These are phyloP conservation scores for Leccinum pallidistipes DNA, from an alignment of 1,284 basidiomycete species.

Conservation along the genomic window DNA sequence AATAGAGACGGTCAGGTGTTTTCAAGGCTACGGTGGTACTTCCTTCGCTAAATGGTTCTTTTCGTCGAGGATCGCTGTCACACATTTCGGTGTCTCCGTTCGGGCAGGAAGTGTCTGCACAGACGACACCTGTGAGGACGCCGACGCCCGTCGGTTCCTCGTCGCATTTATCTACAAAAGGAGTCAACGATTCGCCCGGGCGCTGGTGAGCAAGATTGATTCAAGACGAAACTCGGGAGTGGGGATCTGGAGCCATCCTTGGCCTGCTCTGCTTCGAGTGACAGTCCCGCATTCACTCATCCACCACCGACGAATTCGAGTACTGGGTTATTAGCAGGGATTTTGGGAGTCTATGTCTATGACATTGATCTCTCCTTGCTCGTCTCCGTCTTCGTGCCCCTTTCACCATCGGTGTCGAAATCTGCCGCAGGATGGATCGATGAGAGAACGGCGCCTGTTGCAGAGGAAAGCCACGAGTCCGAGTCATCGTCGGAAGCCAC, in stretches of 20 bases:
- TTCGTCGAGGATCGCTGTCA: conserved; percentile 17
- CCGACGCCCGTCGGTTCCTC: conserved; percentile 6
- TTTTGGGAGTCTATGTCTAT: conserved; percentile 27
- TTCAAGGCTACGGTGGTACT: conserved; percentile 13
- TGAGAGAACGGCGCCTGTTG: not conserved
- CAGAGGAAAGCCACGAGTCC: not conserved
- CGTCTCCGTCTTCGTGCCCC: conserved; percentile 22
- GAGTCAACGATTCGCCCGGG: not conserved
- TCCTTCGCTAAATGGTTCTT: conserved; percentile 28
- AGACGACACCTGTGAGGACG: conserved; percentile 9
- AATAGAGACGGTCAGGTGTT: too few relatives aligned
- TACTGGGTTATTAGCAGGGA: conserved; percentile 25
- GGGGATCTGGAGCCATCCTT: not conserved
- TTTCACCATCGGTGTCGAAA: conserved; percentile 16
- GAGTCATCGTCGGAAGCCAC: not conserved
- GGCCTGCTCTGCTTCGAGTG: not conserved
- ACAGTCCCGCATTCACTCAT: conserved; percentile 6
- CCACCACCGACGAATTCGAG: conserved; percentile 12
- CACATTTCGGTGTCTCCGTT: not conserved
- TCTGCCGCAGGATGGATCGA: not conserved
- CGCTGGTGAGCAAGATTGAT: not conserved
- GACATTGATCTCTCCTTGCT: conserved; percentile 21
- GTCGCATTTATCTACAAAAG: conserved; percentile 6
- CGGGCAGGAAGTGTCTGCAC: conserved; percentile 11
- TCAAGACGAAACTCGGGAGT: too few relatives aligned